Percentiles rank a stretch among this genome's conserved stretches.
Conservation (phyloP, 1,139 yeast species). For the Pichia sp. region DNA sequence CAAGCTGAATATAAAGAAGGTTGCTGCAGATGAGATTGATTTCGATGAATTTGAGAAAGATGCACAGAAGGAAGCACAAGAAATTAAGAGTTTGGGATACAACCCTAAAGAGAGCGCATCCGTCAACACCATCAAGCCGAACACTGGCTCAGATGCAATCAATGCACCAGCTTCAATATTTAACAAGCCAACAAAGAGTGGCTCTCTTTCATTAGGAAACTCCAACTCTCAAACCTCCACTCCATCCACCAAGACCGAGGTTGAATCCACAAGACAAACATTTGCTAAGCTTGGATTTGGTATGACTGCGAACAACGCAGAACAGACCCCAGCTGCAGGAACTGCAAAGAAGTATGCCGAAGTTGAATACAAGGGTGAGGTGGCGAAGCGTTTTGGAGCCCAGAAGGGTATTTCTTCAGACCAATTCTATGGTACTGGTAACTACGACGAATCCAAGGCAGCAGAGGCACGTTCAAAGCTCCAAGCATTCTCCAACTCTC, state of each 20-base stretch:
- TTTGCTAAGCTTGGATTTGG: slow-evolving; percentile 83
- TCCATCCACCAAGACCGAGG: slow-evolving; percentile 20
- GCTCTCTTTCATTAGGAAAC: slow-evolving; percentile 9
- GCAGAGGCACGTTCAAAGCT: slow-evolving; percentile 74
- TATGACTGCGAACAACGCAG: slow-evolving; percentile 44
- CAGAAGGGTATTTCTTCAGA: slow-evolving; percentile 97
- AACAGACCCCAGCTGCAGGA: slow-evolving; percentile 22
- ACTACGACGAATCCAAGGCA: slow-evolving; percentile 71
- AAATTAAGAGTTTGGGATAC: slow-evolving; percentile 65
- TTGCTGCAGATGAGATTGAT: slow-evolving; percentile 60
- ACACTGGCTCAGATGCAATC: slow-evolving; percentile 1
- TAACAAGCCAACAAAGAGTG: slow-evolving; percentile 1
- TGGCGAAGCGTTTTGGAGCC: slow-evolving; percentile 68
- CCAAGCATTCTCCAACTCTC: slow-evolving; percentile 78
- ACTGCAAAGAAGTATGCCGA: slow-evolving; percentile 33
- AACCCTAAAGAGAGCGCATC: slow-evolving; percentile 40
- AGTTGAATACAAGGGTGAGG: slow-evolving; percentile 57
- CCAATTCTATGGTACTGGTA: slow-evolving; percentile 85
- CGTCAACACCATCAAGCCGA: slow-evolving; percentile 4
- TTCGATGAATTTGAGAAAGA: slow-evolving; percentile 87
- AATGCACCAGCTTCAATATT: slow-evolving; percentile 16
- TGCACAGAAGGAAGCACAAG: slow-evolving; percentile 78
- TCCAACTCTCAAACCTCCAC: slow-evolving; percentile 10
- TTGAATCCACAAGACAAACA: slow-evolving; percentile 58
- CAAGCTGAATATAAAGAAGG: slow-evolving; percentile 50